Conservation (phyloP, 2,329 filamentous ascomycete species). For the Raffaelea albimanens region DNA sequence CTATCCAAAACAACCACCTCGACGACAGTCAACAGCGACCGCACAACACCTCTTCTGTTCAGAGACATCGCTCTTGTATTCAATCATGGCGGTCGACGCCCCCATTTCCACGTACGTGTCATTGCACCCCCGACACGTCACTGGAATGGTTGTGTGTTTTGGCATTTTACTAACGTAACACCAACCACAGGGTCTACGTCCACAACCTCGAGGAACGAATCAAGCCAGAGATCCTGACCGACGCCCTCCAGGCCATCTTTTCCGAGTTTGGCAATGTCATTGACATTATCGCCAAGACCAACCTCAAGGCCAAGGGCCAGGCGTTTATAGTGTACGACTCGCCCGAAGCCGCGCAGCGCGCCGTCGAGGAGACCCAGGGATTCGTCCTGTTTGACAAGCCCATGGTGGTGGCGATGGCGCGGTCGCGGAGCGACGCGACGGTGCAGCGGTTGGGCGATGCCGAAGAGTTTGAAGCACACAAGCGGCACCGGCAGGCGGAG, state of each 20-base stretch:
- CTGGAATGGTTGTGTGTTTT: constrained; percentile 3
- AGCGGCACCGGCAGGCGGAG: constrained; percentile 72
- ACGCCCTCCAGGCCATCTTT: constrained; percentile 69
- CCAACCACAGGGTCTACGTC: constrained; percentile 53
- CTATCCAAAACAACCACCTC: too few species aligned
- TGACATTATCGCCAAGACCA: constrained; percentile 63
- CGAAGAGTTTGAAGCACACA: constrained; percentile 82
- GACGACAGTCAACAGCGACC: too few species aligned
- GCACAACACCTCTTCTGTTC: too few species aligned
- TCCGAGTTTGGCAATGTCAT: constrained; percentile 77
- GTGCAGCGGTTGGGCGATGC: constrained; percentile 63
- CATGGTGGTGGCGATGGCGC: constrained; percentile 76
- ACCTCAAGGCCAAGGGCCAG: constrained; percentile 86
- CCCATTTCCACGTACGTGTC: constrained; percentile 60
- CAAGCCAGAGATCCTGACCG: constrained; percentile 68
- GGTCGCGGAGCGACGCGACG: constrained; percentile 77
- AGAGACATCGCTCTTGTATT: too few species aligned
- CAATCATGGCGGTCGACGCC: constrained; percentile 24
- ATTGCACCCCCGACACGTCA: constrained; percentile 51
- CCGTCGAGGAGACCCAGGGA: constrained; percentile 82
- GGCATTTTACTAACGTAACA: background rate
- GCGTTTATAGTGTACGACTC: constrained; percentile 88
- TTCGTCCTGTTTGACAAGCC: constrained; percentile 90
- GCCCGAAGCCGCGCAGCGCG: constrained; percentile 66
- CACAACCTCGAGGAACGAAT: constrained; percentile 90